A percentile compares a stretch with the other conserved stretches of the same genome.
Conservation (phyloP, 2,329 filamentous ascomycete genomes). For the Beauveria sp. region DNA sequence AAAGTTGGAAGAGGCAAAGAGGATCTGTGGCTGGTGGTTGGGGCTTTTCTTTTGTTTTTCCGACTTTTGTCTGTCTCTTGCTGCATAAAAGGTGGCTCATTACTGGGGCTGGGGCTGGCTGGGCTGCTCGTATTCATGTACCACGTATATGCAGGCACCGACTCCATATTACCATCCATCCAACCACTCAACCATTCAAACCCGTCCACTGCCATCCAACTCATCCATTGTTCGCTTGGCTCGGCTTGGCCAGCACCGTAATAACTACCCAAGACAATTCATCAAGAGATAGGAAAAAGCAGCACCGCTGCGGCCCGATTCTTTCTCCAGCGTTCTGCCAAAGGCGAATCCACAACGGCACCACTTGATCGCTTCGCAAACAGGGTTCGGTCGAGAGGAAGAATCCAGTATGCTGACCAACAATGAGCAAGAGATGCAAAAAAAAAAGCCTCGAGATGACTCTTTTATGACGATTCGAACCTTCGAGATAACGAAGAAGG, state of each 20-base stretch:
- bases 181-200: background rate
- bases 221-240: background rate
- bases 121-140: constrained; percentile 5
- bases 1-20: background rate
- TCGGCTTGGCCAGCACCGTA: background rate
- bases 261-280: background rate
- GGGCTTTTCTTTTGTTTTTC: background rate
- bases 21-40: constrained; percentile 4
- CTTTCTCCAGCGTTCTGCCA: background rate
- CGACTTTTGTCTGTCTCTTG: background rate
- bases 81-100: background rate
- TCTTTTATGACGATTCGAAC: background rate
- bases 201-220: background rate
- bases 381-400: background rate
- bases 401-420: background rate
- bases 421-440: background rate
- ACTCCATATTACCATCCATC: background rate
- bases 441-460: background rate
- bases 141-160: constrained; percentile 8
- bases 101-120: background rate
- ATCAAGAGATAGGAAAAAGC: too few species aligned
- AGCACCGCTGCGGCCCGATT: background rate
- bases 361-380: background rate
- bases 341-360: background rate
- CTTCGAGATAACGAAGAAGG: too few species aligned